Evolutionary conservation across 2,329 filamentous ascomycete genomes (phyloP).

Genomic region (Elsinoe batatas): DNA sequence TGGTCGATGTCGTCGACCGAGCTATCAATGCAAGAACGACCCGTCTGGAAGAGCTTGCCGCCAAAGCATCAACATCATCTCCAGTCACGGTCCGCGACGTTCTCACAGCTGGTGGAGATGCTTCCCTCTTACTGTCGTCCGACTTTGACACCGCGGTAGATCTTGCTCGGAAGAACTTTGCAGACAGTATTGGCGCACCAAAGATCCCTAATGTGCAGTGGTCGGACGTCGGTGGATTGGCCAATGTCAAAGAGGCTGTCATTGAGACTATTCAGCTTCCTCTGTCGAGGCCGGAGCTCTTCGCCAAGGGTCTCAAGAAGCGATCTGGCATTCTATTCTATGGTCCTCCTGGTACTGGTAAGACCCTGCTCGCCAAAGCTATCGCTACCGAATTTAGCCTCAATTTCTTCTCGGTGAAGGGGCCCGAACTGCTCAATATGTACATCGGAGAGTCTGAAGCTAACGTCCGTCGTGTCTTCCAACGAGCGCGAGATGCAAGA

Average conservation of each 20-base stretch:
- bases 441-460: constrained; percentile 92
- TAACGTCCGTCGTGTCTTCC: constrained; percentile 82
- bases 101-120: constrained; percentile 74
- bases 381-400: constrained; percentile 89
- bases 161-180: constrained; percentile 93
- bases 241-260: constrained; percentile 93
- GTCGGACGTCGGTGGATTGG: constrained; percentile 89
- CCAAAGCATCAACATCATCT: constrained; percentile 30
- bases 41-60: constrained; percentile 64
- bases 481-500: constrained; percentile 71
- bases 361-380: constrained; percentile 84
- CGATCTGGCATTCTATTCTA: constrained; percentile 88
- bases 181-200: constrained; percentile 90
- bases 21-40: constrained; percentile 67
- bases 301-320: constrained; percentile 97
- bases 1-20: constrained; percentile 88
- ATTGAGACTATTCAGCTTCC: constrained; percentile 94
- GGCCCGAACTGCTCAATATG: constrained; percentile 87
- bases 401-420: constrained; percentile 92
- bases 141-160: constrained; percentile 94
- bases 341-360: constrained; percentile 81
- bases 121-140: constrained; percentile 63
- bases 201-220: constrained; percentile 97
- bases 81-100: constrained; percentile 61
- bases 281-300: constrained; percentile 81